Evolutionary conservation across 1,284 basidiomycete genomes (phyloP), one percentile per base, ranked within the genome.

Genomic region (Mycena sp.): DNA sequence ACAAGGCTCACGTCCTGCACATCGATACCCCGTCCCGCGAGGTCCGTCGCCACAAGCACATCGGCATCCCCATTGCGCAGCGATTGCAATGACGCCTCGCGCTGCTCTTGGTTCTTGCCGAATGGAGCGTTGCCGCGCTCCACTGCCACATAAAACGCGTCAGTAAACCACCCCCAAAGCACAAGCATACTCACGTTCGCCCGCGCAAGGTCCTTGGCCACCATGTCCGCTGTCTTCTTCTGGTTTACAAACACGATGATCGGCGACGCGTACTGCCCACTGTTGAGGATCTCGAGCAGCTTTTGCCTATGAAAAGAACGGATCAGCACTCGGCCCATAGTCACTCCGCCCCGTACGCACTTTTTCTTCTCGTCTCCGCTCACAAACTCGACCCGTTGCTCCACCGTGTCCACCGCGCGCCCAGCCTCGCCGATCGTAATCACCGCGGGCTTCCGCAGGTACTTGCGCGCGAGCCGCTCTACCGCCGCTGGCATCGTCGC

Each of bases 211-310:
- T 98, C 96, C 76, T 94, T 94, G 40, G 94, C 92, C 23, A 99
- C 93, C 88, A 94, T 92, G 74, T 99, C 97, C 46, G 96, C 97
- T 6, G 94, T 96, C 84, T 97, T 97, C 85, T 99, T 99, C 79
- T 99, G 96, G 78, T 99, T 99, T 82, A 98, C 96, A 79, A 99
- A 99, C 14, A 97, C 93, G 69, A 99, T 99, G 73, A 99, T 99
- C 1, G 98, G 98, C 26, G 97, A 89, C 26, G 88, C 78, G 77
- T 91, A 94, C 58, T 86, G 83, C 40, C 88, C 90, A 64, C 87
- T 91, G 79, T 95, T 94, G 74, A 99, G 89, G 70, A 99, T 94
- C 70, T 98, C 94, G 72, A 97, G 78, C 73, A 99, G 78, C 35
- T 90, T 87, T 67, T 90, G 87, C 74, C 93, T 95, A 71, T 23